phyloP scores from a whole-genome alignment of 106 monocot species.

The Posidonia australis region DNA sequence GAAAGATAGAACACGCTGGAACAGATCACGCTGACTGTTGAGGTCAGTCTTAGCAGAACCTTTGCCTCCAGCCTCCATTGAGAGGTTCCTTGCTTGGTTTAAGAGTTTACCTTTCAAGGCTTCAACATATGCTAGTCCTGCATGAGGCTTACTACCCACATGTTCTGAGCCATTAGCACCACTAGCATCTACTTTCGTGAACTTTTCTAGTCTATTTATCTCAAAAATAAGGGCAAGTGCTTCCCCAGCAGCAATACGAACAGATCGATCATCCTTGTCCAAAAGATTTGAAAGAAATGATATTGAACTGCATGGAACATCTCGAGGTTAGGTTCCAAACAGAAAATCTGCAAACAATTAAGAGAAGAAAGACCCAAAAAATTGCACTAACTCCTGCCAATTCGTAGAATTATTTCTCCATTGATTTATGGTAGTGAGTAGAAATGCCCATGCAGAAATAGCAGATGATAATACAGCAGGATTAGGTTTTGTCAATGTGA shows the following conservation, averaged over 20 bases:
- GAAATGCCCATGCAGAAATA: conserved; percentile 86
- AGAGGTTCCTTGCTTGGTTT: conserved; percentile 40
- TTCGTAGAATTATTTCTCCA: conserved; percentile 60
- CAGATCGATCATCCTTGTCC: conserved; percentile 69
- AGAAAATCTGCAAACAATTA: not conserved
- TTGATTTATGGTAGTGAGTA: conserved; percentile 54
- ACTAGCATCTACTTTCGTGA: conserved; percentile 25
- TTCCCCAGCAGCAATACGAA: conserved; percentile 98
- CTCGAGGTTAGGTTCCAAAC: not conserved
- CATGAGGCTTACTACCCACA: conserved; percentile 26
- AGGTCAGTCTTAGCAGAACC: conserved; percentile 76
- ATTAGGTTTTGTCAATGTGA: conserved; percentile 26
- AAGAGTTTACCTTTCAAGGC: conserved; percentile 70
- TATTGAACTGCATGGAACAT: conserved; percentile 37
- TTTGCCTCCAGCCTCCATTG: conserved; percentile 85
- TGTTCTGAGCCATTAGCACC: not conserved
- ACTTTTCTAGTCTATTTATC: conserved; percentile 41
- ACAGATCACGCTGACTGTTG: conserved; percentile 55
- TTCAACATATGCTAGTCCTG: conserved; percentile 37
- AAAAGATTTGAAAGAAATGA: conserved; percentile 57
- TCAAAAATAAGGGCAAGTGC: conserved; percentile 79
- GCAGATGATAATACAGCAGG: conserved; percentile 54
- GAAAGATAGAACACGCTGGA: conserved; percentile 65
- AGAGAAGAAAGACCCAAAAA: not conserved
- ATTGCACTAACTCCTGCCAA: conserved; percentile 77